These are phyloP conservation scores for Colletotrichum sp. DNA, from an alignment of 2,329 filamentous ascomycete species.

Conservation along the genomic window DNA sequence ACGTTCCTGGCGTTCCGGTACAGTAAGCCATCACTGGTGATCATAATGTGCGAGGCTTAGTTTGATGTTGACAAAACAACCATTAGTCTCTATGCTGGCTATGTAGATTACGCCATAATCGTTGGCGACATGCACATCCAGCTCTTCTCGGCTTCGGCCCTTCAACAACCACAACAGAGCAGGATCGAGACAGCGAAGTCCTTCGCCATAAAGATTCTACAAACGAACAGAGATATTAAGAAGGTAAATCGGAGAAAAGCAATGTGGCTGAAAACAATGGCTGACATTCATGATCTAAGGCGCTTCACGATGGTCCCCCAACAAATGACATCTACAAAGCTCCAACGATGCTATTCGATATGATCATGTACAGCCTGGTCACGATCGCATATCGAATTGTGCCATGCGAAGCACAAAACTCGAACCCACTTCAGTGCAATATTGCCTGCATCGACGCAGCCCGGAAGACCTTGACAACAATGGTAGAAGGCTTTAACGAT, in stretches of 20 bases:
- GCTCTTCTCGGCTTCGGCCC: background rate
- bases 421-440: background rate
- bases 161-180: background rate
- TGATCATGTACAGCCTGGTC: background rate
- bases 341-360: background rate
- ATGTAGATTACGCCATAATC: background rate
- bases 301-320: background rate
- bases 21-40: background rate
- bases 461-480: background rate
- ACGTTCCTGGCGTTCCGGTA: background rate
- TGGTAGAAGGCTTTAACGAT: background rate
- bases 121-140: background rate
- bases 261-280: rapidly evolving
- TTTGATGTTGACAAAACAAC: too few species aligned
- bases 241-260: rapidly evolving
- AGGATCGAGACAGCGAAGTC: background rate
- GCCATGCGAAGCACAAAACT: background rate
- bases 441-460: background rate
- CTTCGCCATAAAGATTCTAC: background rate
- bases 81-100: background rate
- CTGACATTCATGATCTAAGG: background rate
- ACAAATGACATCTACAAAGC: background rate
- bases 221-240: background rate
- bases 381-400: background rate
- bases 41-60: too few species aligned